phyloP scores from a whole-genome alignment of 306 rosid genomes.

The Arachis stenosperma region DNA sequence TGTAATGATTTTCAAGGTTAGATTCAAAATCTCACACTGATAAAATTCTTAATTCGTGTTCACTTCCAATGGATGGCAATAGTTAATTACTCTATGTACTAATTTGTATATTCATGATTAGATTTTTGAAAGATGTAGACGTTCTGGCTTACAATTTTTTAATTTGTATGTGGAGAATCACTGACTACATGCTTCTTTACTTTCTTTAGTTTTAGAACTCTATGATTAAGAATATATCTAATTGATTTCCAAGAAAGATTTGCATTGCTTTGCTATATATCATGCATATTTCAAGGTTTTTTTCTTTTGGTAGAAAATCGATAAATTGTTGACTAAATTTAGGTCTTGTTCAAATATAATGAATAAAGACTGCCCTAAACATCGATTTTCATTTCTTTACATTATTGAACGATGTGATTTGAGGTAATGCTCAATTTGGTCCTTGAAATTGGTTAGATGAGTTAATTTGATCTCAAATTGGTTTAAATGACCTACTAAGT shows the following conservation, averaged over 20 bases:
- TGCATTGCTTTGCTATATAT: constrained; percentile 11
- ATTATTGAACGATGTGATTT: too few relatives aligned
- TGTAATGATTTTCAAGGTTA: constrained; percentile 60
- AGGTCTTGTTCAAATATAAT: not conserved
- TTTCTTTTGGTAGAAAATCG: not conserved
- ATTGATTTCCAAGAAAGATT: constrained; percentile 5
- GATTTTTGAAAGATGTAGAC: constrained; percentile 33
- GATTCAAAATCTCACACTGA: not conserved
- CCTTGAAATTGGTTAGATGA: too few relatives aligned
- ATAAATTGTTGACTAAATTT: not conserved
- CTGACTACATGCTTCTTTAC: not conserved
- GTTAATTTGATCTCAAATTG: too few relatives aligned
- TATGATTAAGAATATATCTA: not conserved
- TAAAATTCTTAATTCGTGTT: not conserved
- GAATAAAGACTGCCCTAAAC: not conserved
- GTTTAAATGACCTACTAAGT: not conserved
- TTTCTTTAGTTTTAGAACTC: constrained; percentile 2
- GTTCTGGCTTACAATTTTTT: constrained; percentile 5
- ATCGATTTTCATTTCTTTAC: constrained; percentile 23
- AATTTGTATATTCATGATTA: constrained; percentile 33
- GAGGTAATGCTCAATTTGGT: too few relatives aligned
- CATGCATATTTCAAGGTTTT: constrained; percentile 2
- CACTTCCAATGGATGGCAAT: constrained; percentile 2
- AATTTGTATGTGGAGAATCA: not conserved
- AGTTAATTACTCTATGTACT: not conserved